Base-by-base conservation (phyloP, 1,284 basidiomycete species). In the Malassezia japonica region DNA sequence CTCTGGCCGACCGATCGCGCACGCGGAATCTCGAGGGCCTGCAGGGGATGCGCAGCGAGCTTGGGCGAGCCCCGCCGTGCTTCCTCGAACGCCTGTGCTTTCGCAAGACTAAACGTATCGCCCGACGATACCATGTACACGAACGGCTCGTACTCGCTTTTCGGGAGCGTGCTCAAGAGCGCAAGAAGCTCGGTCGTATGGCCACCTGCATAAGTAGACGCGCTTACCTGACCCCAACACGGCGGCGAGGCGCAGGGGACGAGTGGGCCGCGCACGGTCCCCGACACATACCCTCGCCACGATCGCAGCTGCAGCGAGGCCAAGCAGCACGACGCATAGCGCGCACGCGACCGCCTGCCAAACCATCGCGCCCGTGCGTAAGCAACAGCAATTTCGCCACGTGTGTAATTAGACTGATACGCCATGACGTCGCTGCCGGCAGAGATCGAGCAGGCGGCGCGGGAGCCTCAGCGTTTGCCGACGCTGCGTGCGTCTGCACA, bases 101-200 rank as follows among this genome's bases (percentile, higher is more conserved):
- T 90, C 49, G 78, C 76, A 23, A 79, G 76, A 65, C 87, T 91
- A 58, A 96, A 79, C 21, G 72, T 65, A 74, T 98, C 92, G 1
- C 85, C 89, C 48, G 85, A 78, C 56, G 85, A 85, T 62, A 88
- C 76, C 49, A 95, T 79, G 70, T 96, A 99, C 25, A 79, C 81
- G 43, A 92, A 78, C 12, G 81, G 83, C 1, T 76, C 76, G 74
- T 92, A 96, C 39, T 84, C 81, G 15, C 77, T 65, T 50, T 84
- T 83, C 67, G 92, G 83, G 33, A 98, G 75, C 5, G 83, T 76
- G 2, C 83, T 83, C n/a, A 87, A 61, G 16, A 98, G 78, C 24
- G 79, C 77, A 45, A 92, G 74, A 55, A 86, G 84, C 77, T 99
- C 94, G 57, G 81, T 83, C 6, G 91, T 95, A 75, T 98, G 94